A percentile compares a stretch with the other conserved stretches of the same genome.
phyloP scores from a whole-genome alignment of 257 asterid genomes.

The Solanum verrucosum region DNA sequence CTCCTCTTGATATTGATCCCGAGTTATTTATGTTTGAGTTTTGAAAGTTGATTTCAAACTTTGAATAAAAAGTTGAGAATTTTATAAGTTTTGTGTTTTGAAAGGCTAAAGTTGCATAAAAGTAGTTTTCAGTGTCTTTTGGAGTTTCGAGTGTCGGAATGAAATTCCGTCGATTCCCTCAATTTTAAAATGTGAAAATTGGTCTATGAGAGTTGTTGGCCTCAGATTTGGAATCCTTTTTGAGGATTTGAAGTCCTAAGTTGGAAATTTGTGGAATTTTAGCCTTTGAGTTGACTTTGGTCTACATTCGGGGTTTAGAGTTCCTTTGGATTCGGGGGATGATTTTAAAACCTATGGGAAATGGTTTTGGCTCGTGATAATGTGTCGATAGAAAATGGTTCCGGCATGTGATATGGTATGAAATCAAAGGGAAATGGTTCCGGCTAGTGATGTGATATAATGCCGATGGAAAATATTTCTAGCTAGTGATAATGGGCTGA shows the following conservation, averaged over 20 bases:
- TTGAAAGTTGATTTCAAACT: neutral
- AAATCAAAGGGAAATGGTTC: too few relatives aligned
- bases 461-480: too few relatives aligned
- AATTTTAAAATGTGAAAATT: neutral
- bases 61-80: neutral
- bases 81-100: too few relatives aligned
- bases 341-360: neutral
- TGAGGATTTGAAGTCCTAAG: neutral
- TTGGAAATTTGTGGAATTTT: too few relatives aligned
- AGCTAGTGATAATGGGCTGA: too few relatives aligned
- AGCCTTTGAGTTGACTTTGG: neutral
- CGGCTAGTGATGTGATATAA: too few relatives aligned
- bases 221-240: too few relatives aligned
- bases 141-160: neutral
- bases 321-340: neutral
- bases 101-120: neutral
- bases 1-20: neutral
- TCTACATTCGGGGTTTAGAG: neutral
- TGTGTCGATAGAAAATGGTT: neutral
- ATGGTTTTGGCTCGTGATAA: neutral
- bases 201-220: neutral
- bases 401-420: too few relatives aligned
- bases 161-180: neutral
- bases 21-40: neutral
- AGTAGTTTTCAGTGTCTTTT: neutral